Evolutionary conservation across 2,329 filamentous ascomycete genomes (phyloP), one percentile per base, ranked within the genome.

Genomic region (Teratosphaeria gauchensis): DNA sequence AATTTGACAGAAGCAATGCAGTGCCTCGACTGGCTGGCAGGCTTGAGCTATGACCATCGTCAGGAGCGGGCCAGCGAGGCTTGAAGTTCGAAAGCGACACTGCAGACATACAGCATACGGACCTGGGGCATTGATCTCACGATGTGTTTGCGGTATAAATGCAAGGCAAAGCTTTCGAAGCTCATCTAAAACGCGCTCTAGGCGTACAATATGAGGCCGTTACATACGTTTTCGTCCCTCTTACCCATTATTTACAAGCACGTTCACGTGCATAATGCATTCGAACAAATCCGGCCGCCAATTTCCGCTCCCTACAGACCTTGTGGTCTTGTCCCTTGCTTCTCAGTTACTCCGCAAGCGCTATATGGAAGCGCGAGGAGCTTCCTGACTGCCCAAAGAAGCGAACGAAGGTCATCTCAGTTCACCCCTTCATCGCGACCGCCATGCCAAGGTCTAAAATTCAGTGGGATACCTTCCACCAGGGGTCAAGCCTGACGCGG

Each of bases 381-480:
- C 33, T 35, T 35, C 14, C 14, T 35, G 9, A 35, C 8, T 35
- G 2, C 2, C 33, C 14, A 9, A 35, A 11, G 14, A 14, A 14
- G 33, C 6, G 7, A 35, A 21, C 1, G n/a, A 48, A 19, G 42
- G 42, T 48, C 19, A n/a, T 48, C 42, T 8, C 4, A 8, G 16
- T 11, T 6, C 9, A 21, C 19, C 5, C 6, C 5, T 48, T n/a
- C 9, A 19, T 21, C n/a, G 16, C n/a, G 5, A 42, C 35, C n/a
- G 16, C 16, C 19, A 19, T 19, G 42, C 19, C 19, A 16, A 19
- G 4, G 19, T 11, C 53, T 56, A 56, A 14, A 65, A 58, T 35
- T 65, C 62, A 33, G 67, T 70, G 5, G 70, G 69, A 62, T 72
- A 72, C 57, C 69, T 58, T 19, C 69, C 69, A 14, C 61, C 62